Evolutionary conservation across 192 early-diverging fungal genomes (phyloP).

Genomic region (Coemansia sp.): DNA sequence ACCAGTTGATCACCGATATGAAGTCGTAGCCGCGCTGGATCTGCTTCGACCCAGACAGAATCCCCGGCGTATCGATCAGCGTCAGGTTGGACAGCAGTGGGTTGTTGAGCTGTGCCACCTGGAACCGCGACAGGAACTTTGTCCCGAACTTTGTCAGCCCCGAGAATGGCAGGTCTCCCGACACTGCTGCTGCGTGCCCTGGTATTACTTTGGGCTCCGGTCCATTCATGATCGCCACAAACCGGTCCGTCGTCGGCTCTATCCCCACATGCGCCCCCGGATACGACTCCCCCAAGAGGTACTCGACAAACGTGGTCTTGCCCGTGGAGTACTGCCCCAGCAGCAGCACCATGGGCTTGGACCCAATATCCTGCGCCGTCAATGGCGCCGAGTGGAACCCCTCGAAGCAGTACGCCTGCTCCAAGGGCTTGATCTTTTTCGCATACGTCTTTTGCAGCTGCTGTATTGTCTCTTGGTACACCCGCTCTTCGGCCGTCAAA

Average conservation of each 20-base stretch:
- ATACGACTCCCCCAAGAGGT: constrained; percentile 74
- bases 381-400: constrained; percentile 77
- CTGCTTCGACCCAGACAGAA: constrained; percentile 85
- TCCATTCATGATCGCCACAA: constrained; percentile 81
- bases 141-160: constrained; percentile 79
- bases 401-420: constrained; percentile 74
- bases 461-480: constrained; percentile 61
- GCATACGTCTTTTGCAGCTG: constrained; percentile 68
- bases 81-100: constrained; percentile 78
- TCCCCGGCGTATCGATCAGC: constrained; percentile 88
- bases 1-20: constrained; percentile 78
- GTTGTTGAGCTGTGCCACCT: constrained; percentile 77
- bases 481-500: constrained; percentile 46
- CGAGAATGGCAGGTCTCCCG: constrained; percentile 76
- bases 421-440: constrained; percentile 70
- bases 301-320: constrained; percentile 81
- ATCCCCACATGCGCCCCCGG: constrained; percentile 82
- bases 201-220: constrained; percentile 75
- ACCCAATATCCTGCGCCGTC: constrained; percentile 77
- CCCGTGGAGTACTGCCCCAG: constrained; percentile 88
- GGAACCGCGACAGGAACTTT: constrained; percentile 77
- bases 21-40: constrained; percentile 82
- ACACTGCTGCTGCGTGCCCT: constrained; percentile 83
- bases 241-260: constrained; percentile 87
- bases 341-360: constrained; percentile 84